Conservation (phyloP, 768 basidiomycete species). For the Boletus fagicola region DNA sequence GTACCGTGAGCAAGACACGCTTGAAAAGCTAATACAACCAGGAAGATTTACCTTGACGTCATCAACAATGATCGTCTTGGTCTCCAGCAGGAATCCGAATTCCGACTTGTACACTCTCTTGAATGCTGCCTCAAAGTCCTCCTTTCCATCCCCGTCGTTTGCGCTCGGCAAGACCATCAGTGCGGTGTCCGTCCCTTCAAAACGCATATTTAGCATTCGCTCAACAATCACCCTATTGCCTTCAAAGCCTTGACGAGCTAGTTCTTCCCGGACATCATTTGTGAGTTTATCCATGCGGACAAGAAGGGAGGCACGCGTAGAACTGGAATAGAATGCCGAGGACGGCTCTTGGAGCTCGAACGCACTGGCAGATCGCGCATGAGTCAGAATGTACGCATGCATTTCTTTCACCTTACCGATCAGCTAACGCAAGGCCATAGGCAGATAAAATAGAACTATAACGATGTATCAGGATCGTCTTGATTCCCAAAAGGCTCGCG, state of each 20-base stretch:
- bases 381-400: neutral
- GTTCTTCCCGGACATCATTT: slow-evolving; percentile 57
- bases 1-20: neutral
- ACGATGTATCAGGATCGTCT: slow-evolving; percentile 82
- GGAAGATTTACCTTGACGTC: slow-evolving; percentile 71
- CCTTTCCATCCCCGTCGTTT: slow-evolving; percentile 50
- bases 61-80: slow-evolving; percentile 81
- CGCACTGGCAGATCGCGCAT: slow-evolving; percentile 47
- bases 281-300: slow-evolving; percentile 70
- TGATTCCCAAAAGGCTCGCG: slow-evolving; percentile 80
- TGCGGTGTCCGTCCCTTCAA: slow-evolving; percentile 90
- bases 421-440: slow-evolving; percentile 90
- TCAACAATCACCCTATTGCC: slow-evolving; percentile 70
- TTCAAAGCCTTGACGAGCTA: slow-evolving; percentile 80
- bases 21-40: neutral
- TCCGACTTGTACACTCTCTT: slow-evolving; percentile 76
- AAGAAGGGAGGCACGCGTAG: slow-evolving; percentile 53
- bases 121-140: slow-evolving; percentile 82
- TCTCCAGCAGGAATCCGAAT: slow-evolving; percentile 90
- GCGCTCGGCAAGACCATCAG: slow-evolving; percentile 74
- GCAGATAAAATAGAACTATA: slow-evolving; percentile 93
- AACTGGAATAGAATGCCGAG: slow-evolving; percentile 70
- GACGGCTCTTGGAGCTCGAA: slow-evolving; percentile 89
- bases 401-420: slow-evolving; percentile 43
- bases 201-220: slow-evolving; percentile 88